phyloP scores from a whole-genome alignment of 805 yeast species.

The Clavispora fructus region DNA sequence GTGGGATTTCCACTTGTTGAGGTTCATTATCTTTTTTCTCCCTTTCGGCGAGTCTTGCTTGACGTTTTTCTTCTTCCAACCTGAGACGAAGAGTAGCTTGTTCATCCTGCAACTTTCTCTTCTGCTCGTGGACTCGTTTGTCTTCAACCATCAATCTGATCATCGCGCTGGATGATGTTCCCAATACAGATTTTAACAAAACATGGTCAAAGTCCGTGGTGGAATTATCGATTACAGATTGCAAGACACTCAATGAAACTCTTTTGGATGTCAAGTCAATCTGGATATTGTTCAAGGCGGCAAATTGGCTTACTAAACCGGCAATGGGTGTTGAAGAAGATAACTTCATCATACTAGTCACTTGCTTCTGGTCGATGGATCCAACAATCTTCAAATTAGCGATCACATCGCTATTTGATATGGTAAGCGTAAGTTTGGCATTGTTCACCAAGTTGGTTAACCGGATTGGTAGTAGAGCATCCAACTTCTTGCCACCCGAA shows the following conservation, averaged over 20 bases:
- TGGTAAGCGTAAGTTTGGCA: constrained; percentile 22
- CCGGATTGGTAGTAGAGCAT: constrained; percentile 27
- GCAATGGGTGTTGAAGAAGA: constrained; percentile 2
- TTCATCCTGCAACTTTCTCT: constrained; percentile 3
- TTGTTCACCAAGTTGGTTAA: constrained; percentile 30
- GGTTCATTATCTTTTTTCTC: background rate
- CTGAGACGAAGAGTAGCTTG: constrained; percentile 1
- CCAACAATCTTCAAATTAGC: constrained; percentile 8
- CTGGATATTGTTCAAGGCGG: constrained; percentile 4
- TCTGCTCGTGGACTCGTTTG: background rate
- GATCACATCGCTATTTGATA: background rate
- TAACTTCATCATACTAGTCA: constrained; percentile 6
- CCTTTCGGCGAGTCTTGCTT: background rate
- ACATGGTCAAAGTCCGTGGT: constrained; percentile 3
- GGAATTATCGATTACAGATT: constrained; percentile 2
- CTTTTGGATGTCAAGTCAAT: constrained; percentile 17
- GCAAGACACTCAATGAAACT: constrained; percentile 11
- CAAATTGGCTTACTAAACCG: constrained; percentile 2
- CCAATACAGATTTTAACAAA: constrained; percentile 11
- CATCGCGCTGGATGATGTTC: constrained; percentile 11
- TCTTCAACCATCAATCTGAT: constrained; percentile 9
- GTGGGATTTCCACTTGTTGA: background rate
- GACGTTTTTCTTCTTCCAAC: constrained; percentile 1
- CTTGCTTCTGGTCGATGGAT: constrained; percentile 1
- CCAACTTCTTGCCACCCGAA: constrained; percentile 27